phyloP scores from a whole-genome alignment of 306 rosid genomes.

The Cicer cuneatum region DNA sequence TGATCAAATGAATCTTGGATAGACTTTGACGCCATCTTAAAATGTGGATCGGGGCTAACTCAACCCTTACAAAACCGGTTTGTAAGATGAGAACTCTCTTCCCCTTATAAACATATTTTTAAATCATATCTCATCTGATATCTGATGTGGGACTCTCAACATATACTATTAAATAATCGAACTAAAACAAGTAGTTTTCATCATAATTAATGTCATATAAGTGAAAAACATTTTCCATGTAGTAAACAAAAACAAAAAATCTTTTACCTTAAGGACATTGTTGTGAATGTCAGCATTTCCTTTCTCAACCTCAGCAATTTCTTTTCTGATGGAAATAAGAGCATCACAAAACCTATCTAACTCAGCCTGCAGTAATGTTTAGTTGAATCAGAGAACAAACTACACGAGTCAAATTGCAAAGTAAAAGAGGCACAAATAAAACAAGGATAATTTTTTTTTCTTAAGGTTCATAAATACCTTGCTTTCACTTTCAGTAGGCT shows the following conservation, averaged over 20 bases:
- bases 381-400: constrained; percentile 36
- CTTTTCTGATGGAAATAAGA: constrained; percentile 89
- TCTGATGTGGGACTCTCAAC: no score
- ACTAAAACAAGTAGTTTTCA: constrained; percentile 11
- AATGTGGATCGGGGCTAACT: no score
- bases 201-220: constrained; percentile 21
- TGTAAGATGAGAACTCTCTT: no score
- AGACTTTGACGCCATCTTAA: no score
- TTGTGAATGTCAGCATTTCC: constrained; percentile 85
- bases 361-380: constrained; percentile 76
- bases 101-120: no score
- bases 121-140: no score
- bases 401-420: background rate
- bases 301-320: constrained; percentile 85
- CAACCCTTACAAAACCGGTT: no score
- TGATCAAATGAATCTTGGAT: no score
- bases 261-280: constrained; percentile 88
- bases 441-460: background rate
- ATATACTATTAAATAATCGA: background rate
- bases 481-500: constrained; percentile 99
- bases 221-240: background rate
- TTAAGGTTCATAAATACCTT: constrained; percentile 58
- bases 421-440: constrained; percentile 13
- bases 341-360: constrained; percentile 92
- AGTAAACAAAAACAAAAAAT: background rate